These are phyloP conservation scores for Zygoascus sp. DNA, from an alignment of 1,139 yeast species.

Conservation along the genomic window DNA sequence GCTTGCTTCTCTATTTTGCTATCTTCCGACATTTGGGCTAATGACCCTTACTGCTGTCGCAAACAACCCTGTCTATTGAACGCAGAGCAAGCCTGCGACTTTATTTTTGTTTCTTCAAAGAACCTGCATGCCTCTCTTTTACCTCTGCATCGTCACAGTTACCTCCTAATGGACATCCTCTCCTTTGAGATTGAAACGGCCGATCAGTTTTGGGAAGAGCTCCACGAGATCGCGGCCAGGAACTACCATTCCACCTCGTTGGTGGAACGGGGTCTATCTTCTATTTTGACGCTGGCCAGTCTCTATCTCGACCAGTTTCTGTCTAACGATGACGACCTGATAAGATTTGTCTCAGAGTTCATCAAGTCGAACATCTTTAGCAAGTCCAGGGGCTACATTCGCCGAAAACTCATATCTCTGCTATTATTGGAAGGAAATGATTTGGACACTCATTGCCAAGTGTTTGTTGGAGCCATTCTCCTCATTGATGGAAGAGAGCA, in stretches of 20 bases:
- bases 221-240: slow-evolving; percentile 26
- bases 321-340: slow-evolving; percentile 31
- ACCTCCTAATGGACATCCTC: slow-evolving; percentile 28
- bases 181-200: slow-evolving; percentile 32
- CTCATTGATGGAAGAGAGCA: slow-evolving; percentile 46
- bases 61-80: too few relatives aligned
- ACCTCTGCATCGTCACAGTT: background rate
- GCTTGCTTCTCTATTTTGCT: too few relatives aligned
- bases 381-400: slow-evolving; percentile 31
- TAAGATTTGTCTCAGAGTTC: slow-evolving; percentile 30
- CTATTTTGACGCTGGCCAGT: slow-evolving; percentile 30
- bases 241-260: slow-evolving; percentile 28
- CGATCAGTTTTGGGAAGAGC: slow-evolving; percentile 34
- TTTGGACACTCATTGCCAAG: slow-evolving; percentile 23
- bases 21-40: too few relatives aligned
- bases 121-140: background rate
- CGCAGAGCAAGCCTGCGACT: too few relatives aligned
- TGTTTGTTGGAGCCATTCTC: slow-evolving; percentile 48
- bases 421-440: slow-evolving; percentile 25
- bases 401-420: slow-evolving; percentile 31
- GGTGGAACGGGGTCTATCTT: slow-evolving; percentile 26
- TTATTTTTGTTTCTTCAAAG: background rate
- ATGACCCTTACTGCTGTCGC: too few relatives aligned
- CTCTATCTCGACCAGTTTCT: slow-evolving; percentile 28
- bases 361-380: slow-evolving; percentile 31